These are phyloP conservation scores for Didymella segeticola DNA, from an alignment of 2,329 filamentous ascomycete genomes.

Conservation along the genomic window DNA sequence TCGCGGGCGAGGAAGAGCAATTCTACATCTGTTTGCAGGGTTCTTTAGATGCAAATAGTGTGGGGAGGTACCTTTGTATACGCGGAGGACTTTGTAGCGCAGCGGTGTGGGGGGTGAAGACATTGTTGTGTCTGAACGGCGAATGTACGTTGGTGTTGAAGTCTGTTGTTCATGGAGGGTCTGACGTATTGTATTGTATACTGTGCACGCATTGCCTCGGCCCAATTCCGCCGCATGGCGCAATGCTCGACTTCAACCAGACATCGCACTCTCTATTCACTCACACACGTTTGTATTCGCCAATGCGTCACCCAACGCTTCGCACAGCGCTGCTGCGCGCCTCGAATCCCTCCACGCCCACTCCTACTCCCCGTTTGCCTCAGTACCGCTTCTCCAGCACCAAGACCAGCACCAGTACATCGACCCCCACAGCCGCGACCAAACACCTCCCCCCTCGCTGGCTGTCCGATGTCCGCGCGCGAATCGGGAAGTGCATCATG, in stretches of 20 bases:
- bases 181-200: too few species aligned
- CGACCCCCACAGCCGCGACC: slow-evolving; percentile 37
- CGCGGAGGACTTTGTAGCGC: slow-evolving; percentile 77
- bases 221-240: slow-evolving; percentile 20
- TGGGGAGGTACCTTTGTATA: slow-evolving; percentile 78
- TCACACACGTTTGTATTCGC: neutral
- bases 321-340: slow-evolving; percentile 23
- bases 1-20: slow-evolving; percentile 83
- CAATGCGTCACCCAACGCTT: slow-evolving; percentile 30
- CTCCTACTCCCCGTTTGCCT: slow-evolving; percentile 1
- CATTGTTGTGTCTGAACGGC: slow-evolving; percentile 22
- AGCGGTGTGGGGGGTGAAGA: slow-evolving; percentile 62
- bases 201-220: too few species aligned
- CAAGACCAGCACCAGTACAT: too few species aligned
- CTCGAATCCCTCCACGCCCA: slow-evolving; percentile 1
- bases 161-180: slow-evolving; percentile 15
- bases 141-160: neutral
- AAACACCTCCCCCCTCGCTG: slow-evolving; percentile 62
- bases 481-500: slow-evolving; percentile 76
- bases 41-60: too few species aligned
- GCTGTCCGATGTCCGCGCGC: slow-evolving; percentile 70
- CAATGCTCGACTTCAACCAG: slow-evolving; percentile 3
- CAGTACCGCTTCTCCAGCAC: slow-evolving; percentile 12
- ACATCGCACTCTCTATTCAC: neutral
- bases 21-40: slow-evolving; percentile 60